Base-by-base conservation (phyloP, 1,284 basidiomycete genomes). In the Trichosporon sp. region DNA sequence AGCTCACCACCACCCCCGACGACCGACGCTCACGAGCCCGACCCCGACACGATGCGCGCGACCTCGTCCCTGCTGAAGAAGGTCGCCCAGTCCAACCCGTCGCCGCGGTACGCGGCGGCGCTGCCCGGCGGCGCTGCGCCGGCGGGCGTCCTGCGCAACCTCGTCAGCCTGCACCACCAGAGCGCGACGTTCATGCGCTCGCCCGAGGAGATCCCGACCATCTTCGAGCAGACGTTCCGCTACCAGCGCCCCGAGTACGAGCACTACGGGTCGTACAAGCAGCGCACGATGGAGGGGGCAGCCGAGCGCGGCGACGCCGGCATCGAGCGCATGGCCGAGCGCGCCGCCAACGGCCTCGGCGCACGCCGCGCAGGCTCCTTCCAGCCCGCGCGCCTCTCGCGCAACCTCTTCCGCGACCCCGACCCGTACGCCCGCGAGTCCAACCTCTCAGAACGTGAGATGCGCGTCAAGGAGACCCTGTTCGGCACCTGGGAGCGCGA, bases 121-220 rank as follows among this genome's bases (percentile, higher is more conserved):
- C 67, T 72, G 1, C 65, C 65, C 11, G 47, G 64, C 32, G 76
- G 75, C 21, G 51, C 69, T n/a, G 73, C 78, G 2, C 68, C 77
- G 4, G 65, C 71, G 11, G 64, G 68, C 1, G 73, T 73, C 27
- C 75, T 80, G 3, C 75, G 77, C 44, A 70, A 67, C 18, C 76
- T 83, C 15, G 74, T 82, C 38, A 68, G 72, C 15, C 75, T 83
- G 9, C 80, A 83, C 69, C 81, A 83, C 72, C 64, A 74, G n/a
- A 70, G 78, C 2, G 72, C 79, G 8, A 73, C 75, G 3, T 83
- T 81, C 74, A 76, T 83, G 70, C 75, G 76, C 53, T 67, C 75
- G 44, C 73, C 80, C 0, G 56, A 68, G 51, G 73, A 76, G 27
- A 66, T 80, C n/a, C 63, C 69, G 29, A 63, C 51, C 8, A 79